phyloP scores from a whole-genome alignment of 495 filamentous ascomycete species.

The Penicillium antarcticum region DNA sequence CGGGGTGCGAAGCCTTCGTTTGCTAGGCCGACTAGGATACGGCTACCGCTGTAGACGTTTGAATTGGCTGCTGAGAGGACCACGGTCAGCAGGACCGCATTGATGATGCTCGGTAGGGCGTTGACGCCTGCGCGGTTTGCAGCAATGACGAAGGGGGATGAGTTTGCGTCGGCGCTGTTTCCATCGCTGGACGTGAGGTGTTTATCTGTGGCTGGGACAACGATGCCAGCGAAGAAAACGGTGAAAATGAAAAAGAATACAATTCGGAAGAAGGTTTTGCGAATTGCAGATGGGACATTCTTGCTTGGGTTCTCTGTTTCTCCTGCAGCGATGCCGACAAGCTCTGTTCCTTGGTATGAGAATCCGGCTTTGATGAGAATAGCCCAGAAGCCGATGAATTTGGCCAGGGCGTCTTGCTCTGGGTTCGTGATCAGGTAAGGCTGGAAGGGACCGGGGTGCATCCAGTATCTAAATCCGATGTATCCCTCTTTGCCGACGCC shows the following conservation, averaged over 20 bases:
- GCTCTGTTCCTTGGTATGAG: conserved; percentile 64
- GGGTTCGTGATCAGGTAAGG: conserved; percentile 24
- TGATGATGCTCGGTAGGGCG: conserved; percentile 67
- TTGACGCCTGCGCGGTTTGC: conserved; percentile 58
- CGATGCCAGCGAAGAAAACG: conserved; percentile 67
- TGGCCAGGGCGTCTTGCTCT: conserved; percentile 52
- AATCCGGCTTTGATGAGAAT: conserved; percentile 48
- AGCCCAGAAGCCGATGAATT: conserved; percentile 31
- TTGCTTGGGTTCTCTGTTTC: conserved; percentile 65
- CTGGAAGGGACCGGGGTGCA: conserved; percentile 59
- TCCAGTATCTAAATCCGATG: conserved; percentile 61
- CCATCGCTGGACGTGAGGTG: conserved; percentile 23
- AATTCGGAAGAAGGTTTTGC: conserved; percentile 68
- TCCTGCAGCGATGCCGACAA: conserved; percentile 64
- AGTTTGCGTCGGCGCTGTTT: conserved; percentile 50
- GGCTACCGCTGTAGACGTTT: conserved; percentile 69
- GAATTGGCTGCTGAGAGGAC: conserved; percentile 69
- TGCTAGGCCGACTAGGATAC: conserved; percentile 57
- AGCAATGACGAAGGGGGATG: conserved; percentile 60
- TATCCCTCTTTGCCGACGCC: conserved; percentile 54
- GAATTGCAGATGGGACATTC: conserved; percentile 63
- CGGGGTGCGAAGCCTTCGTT: conserved; percentile 53
- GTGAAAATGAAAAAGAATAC: conserved; percentile 65
- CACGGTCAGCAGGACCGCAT: conserved; percentile 66
- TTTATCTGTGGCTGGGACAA: conserved; percentile 49